These are phyloP conservation scores for Bathelium albidoporum DNA, from an alignment of 495 filamentous ascomycete genomes.

Conservation along the genomic window DNA sequence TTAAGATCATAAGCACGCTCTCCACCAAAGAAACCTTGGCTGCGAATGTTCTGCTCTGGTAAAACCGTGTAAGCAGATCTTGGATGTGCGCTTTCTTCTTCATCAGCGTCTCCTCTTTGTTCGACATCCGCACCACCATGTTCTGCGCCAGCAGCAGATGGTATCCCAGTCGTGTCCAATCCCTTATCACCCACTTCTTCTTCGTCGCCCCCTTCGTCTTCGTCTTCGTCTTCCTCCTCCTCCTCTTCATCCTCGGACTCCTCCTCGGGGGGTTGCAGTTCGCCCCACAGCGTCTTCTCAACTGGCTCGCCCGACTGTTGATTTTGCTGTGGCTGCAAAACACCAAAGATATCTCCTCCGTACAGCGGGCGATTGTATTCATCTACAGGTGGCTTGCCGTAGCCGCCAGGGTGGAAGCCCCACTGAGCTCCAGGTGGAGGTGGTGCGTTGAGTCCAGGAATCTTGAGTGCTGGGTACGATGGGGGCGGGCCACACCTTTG, in stretches of 20 bases:
- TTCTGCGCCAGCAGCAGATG: slow-evolving; percentile 69
- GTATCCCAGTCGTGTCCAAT: slow-evolving; percentile 64
- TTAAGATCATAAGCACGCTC: slow-evolving; percentile 83
- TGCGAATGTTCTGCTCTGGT: slow-evolving; percentile 70
- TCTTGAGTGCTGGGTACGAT: slow-evolving; percentile 83
- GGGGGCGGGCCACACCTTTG: slow-evolving; percentile 89
- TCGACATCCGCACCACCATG: slow-evolving; percentile 61
- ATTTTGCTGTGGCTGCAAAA: slow-evolving; percentile 54
- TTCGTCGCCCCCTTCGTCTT: slow-evolving; percentile 40
- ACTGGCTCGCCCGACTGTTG: slow-evolving; percentile 64
- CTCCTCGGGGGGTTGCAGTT: slow-evolving; percentile 75
- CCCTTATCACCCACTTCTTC: slow-evolving; percentile 46
- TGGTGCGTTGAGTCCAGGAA: slow-evolving; percentile 91
- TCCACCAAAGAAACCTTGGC: slow-evolving; percentile 91
- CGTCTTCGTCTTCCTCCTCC: slow-evolving; percentile 42
- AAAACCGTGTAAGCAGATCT: slow-evolving; percentile 80
- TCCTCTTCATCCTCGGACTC: slow-evolving; percentile 77
- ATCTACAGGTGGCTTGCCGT: slow-evolving; percentile 89
- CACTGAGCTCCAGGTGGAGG: slow-evolving; percentile 86
- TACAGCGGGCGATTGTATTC: slow-evolving; percentile 83
- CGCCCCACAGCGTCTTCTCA: slow-evolving; percentile 85
- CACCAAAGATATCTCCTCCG: slow-evolving; percentile 88
- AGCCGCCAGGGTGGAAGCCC: slow-evolving; percentile 93
- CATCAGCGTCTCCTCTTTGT: slow-evolving; percentile 77
- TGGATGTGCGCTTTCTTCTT: slow-evolving; percentile 63